Evolutionary conservation across 164 flowering plant species (phyloP).

Genomic region (Annona squamosa): DNA sequence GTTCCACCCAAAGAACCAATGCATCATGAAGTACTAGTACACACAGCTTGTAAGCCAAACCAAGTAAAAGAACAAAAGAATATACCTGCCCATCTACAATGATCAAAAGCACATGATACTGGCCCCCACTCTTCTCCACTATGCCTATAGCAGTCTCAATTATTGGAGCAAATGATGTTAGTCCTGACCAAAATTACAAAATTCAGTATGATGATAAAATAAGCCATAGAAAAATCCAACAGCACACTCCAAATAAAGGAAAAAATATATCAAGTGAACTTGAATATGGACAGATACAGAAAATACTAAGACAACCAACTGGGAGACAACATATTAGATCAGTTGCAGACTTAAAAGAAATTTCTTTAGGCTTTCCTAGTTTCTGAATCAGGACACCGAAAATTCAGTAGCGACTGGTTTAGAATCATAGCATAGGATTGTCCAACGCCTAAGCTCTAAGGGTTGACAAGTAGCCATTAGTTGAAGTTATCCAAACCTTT

Average conservation of each 20-base stretch:
- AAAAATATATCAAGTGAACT: not conserved
- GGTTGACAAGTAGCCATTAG: not conserved
- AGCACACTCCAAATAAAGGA: not conserved
- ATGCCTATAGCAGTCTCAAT: conserved; percentile 37
- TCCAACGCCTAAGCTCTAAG: not conserved
- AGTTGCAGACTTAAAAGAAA: not conserved
- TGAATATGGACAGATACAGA: not conserved
- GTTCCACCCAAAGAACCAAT: no score
- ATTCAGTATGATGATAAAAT: no score
- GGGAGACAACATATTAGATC: not conserved
- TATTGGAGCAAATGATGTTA: conserved; percentile 45
- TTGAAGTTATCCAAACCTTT: no score
- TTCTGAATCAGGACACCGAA: not conserved
- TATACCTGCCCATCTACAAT: conserved; percentile 47
- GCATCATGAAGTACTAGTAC: not conserved
- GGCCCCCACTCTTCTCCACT: conserved; percentile 39
- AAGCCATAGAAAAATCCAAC: no score
- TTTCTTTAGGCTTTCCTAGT: not conserved
- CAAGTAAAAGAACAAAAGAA: not conserved
- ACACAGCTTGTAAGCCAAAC: not conserved
- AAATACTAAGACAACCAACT: not conserved
- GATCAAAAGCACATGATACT: conserved; percentile 42
- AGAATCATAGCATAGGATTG: no score
- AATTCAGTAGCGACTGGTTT: not conserved
- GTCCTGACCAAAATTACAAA: conserved; percentile 20